phyloP scores from a whole-genome alignment of 2,329 filamentous ascomycete species.

The Zymoseptoria pseudotritici region DNA sequence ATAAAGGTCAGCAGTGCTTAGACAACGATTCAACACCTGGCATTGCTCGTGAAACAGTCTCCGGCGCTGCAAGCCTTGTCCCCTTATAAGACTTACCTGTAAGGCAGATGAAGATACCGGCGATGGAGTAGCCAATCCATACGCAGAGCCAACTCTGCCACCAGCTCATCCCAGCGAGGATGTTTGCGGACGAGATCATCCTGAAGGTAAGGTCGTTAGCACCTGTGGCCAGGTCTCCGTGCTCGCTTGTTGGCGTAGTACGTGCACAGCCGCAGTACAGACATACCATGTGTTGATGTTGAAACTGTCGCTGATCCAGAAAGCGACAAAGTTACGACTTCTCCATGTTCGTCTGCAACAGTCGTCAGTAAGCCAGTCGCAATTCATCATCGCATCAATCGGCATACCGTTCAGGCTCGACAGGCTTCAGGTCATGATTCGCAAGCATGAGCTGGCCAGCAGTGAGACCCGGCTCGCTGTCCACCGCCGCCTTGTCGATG shows the following conservation, averaged over 20 bases:
- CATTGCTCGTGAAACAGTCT: background rate
- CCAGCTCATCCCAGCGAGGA: conserved; percentile 59
- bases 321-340: conserved; percentile 74
- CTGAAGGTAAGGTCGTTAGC: conserved; percentile 48
- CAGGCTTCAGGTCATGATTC: conserved; percentile 54
- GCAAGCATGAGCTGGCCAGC: conserved; percentile 77
- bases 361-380: background rate
- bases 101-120: conserved; percentile 63
- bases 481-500: conserved; percentile 59
- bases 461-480: conserved; percentile 68
- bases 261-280: background rate
- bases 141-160: conserved; percentile 42
- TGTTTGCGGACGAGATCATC: conserved; percentile 84
- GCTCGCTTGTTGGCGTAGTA: background rate
- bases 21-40: background rate
- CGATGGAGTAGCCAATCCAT: conserved; percentile 68
- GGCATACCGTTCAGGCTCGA: conserved; percentile 55
- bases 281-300: conserved; percentile 50
- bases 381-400: background rate
- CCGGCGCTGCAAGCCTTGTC: background rate
- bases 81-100: conserved; percentile 48
- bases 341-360: conserved; percentile 66
- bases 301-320: conserved; percentile 79
- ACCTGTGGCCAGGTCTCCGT: conserved; percentile 37
- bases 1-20: background rate